Base-by-base conservation (phyloP, 2,329 filamentous ascomycete species). In the Mycosphaerelloides madeirae region DNA sequence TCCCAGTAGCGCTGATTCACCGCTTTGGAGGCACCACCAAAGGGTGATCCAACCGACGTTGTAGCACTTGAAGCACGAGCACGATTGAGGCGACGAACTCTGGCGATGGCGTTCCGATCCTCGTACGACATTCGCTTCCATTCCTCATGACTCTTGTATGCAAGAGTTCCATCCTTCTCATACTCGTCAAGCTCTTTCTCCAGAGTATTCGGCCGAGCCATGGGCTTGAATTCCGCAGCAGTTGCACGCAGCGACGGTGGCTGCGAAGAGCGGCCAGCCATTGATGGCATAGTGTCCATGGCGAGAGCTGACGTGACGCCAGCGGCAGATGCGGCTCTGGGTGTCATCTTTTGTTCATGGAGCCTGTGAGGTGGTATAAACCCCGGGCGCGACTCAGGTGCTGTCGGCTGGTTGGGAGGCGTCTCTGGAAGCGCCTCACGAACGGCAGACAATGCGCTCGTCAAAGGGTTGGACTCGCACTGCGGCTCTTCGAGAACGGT, bases 151-250 rank as follows among this genome's bases (percentile, higher is more conserved):
- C 16, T n/a, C 6, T 33, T 31, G 33, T 35, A 46, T 13, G 14
- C 38, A 14, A 34, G 32, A 36, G 19, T 28, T 18, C 43, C 31
- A 41, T 40, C 31, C 16, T 25, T 22, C 12, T 44, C 43, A 2
- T 43, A 39, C 38, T 45, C 35, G 28, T 34, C 45, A 43, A 50
- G 29, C 35, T 55, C 43, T 41, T 56, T 43, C n/a, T 32, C 45
- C 18, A 39, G 33, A 9, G 34, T 38, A 28, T 46, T 18, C 13
- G 50, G 44, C 38, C 50, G 44, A 3, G 33, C 44, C 19, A 54
- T 50, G 12, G 58, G 58, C 40, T 28, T 54, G 49, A 61, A 61
- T 22, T 55, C 48, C 31, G 46, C 32, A 6, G 57, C 58, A 18
- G 56, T 59, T 9, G 57, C 56, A 42, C 58, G 46, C 3, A 61